Evolutionary conservation across 352 stramenopile genomes (phyloP), one percentile per base, ranked within the genome.

Genomic region (Phytophthora fragariaefolia): DNA sequence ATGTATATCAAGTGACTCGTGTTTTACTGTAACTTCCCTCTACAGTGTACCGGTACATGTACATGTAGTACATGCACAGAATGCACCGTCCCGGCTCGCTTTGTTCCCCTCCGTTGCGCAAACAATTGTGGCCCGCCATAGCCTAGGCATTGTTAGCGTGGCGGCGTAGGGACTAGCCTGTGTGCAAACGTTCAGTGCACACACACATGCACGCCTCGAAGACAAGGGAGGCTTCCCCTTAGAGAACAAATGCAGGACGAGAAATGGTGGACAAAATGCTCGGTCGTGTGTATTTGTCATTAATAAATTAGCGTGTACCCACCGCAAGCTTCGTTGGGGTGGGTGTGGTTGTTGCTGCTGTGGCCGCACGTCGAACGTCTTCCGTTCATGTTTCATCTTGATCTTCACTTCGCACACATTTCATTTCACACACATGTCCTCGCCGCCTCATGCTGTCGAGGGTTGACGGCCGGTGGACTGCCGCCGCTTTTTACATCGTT

Each of bases 251-350:
- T n/a, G n/a, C n/a, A n/a, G n/a, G n/a, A n/a, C n/a, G n/a, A n/a
- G n/a, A 26, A 60, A 15, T 50, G 40, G 22, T 67, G 51, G 45
- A 57, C 61, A 64, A 64, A 58, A 48, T 66, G 55, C 27, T 69
- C 17, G 43, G 48, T 42, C 38, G 24, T 54, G 24, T 71, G 38
- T 69, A 58, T 51, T 64, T 47, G 40, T 68, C 51, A 36, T 70
- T 61, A 72, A 72, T 72, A 72, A 72, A 63, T 72, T 72, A 72
- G 34, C 57, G 49, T 48, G 63, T 67, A 72, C 64, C 64, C 64
- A 40, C 59, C 58, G 36, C 58, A 34, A 38, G 36, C 34, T 22
- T 43, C 23, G 38, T 46, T 58, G 46, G 36, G 61, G 24, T 56
- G 55, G 63, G 54, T 70, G 62, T 70, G 51, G 54, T 60, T 66